Percentiles rank a stretch among this genome's conserved stretches.
Conservation (phyloP, 148 eudicot genomes). For the Agrostemma githago region DNA sequence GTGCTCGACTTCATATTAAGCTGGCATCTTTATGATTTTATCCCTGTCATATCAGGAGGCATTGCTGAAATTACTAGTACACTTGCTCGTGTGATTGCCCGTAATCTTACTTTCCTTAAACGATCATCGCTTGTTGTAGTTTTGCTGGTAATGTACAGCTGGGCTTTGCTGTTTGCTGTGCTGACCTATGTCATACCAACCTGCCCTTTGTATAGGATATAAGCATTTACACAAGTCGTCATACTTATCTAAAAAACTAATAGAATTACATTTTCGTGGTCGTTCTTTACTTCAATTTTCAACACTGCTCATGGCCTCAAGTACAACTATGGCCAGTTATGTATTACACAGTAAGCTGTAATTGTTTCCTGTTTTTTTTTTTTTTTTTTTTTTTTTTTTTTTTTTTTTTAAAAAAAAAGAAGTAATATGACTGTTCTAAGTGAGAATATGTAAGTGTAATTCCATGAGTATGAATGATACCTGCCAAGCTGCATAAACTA, state of each 20-base stretch:
- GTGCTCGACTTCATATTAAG: background rate
- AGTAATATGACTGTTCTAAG: background rate
- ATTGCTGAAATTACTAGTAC: background rate
- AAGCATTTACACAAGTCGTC: background rate
- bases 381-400: too few species aligned
- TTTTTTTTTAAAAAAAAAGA: too few species aligned
- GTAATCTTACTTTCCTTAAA: background rate
- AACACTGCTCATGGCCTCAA: background rate
- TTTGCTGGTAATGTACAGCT: conserved; percentile 1
- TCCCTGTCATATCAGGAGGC: background rate
- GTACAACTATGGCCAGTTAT: too few species aligned
- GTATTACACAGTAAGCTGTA: background rate
- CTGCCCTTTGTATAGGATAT: background rate
- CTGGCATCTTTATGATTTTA: conserved; percentile 6
- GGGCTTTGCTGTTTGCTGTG: conserved; percentile 1
- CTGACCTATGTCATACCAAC: background rate
- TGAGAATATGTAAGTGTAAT: background rate
- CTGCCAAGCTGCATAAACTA: background rate
- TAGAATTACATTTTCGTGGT: background rate
- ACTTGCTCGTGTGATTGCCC: background rate
- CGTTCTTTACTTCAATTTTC: background rate
- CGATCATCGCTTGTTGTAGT: background rate
- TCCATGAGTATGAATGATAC: background rate
- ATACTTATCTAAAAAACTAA: background rate
- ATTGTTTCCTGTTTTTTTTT: background rate